Evolutionary conservation across 805 yeast species (phyloP).

Genomic region (Ogataea philodendri): DNA sequence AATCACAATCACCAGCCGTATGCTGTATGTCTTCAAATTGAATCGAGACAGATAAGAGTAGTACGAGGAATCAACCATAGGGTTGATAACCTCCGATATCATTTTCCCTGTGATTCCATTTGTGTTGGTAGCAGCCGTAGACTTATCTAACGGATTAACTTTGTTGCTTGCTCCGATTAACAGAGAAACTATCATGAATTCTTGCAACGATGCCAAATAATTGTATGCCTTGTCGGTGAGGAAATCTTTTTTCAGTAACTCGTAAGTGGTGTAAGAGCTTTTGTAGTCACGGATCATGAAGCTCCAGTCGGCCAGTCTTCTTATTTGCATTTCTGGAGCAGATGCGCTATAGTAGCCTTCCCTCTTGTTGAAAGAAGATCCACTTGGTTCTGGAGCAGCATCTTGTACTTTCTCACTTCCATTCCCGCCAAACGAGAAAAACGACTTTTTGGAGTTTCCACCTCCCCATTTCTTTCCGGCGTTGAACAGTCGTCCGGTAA

Average conservation of each 20-base stretch:
- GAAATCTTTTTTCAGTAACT: conserved; percentile 74
- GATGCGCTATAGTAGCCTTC: conserved; percentile 60
- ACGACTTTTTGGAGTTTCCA: conserved; percentile 32
- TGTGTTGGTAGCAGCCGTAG: conserved; percentile 24
- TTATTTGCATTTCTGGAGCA: conserved; percentile 67
- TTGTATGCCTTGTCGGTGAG: conserved; percentile 76
- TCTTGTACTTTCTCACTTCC: conserved; percentile 10
- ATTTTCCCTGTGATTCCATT: conserved; percentile 42
- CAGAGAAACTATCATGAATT: conserved; percentile 76
- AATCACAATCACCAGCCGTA: conserved; percentile 63
- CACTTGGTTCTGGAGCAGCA: conserved; percentile 5
- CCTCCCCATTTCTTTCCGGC: conserved; percentile 59
- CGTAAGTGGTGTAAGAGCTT: conserved; percentile 80
- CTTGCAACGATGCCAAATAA: conserved; percentile 80
- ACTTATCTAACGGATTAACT: conserved; percentile 39
- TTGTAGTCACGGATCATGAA: conserved; percentile 88
- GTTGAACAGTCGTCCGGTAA: conserved; percentile 65
- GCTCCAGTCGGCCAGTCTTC: conserved; percentile 90
- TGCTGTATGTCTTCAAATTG: conserved; percentile 64
- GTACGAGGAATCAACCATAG: conserved; percentile 65
- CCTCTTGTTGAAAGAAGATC: conserved; percentile 41
- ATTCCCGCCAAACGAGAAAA: conserved; percentile 36
- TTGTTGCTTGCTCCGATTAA: conserved; percentile 55
- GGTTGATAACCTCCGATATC: conserved; percentile 53
- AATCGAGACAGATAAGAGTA: conserved; percentile 75